phyloP scores from a whole-genome alignment of 1,284 basidiomycete genomes.

The Cutaneotrichosporon sp. region DNA sequence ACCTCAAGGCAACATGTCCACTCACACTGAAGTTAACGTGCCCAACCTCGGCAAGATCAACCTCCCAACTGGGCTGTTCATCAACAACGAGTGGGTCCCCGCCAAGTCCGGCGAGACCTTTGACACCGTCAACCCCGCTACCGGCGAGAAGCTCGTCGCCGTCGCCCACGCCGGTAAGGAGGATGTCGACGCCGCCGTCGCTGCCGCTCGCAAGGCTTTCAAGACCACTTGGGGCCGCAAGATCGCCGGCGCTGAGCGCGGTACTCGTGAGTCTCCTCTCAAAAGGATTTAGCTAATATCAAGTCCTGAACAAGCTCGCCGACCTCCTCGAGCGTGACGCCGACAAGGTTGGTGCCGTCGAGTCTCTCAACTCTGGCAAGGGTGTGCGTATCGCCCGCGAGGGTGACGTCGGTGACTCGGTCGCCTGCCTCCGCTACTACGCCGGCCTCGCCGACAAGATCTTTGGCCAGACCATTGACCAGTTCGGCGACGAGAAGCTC shows the following conservation, averaged over 20 bases:
- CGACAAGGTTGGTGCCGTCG: slow-evolving; percentile 68
- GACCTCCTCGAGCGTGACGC: slow-evolving; percentile 86
- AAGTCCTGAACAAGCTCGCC: slow-evolving; percentile 76
- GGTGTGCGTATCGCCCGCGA: slow-evolving; percentile 67
- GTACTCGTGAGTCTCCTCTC: slow-evolving; percentile 52
- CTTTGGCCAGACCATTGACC: slow-evolving; percentile 54
- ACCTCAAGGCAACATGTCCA: slow-evolving; percentile 12
- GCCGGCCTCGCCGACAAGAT: slow-evolving; percentile 68
- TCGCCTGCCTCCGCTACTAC: slow-evolving; percentile 76
- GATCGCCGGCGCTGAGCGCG: slow-evolving; percentile 75
- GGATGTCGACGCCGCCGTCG: slow-evolving; percentile 79
- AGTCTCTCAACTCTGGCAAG: slow-evolving; percentile 75
- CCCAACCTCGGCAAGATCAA: slow-evolving; percentile 54
- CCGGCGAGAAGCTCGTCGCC: slow-evolving; percentile 55
- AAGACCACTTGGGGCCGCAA: slow-evolving; percentile 87
- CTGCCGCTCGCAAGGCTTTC: slow-evolving; percentile 76
- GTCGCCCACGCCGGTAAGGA: slow-evolving; percentile 46
- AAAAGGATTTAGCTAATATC: background rate
- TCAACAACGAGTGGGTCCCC: slow-evolving; percentile 53
- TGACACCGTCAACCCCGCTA: slow-evolving; percentile 54
- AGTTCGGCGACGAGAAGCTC: slow-evolving; percentile 61
- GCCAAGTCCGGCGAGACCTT: slow-evolving; percentile 35
- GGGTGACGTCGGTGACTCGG: slow-evolving; percentile 74
- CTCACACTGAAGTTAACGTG: slow-evolving; percentile 29
- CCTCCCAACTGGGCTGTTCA: slow-evolving; percentile 80